Percentiles rank a stretch among this genome's conserved stretches.
Evolutionary conservation across 805 yeast species (phyloP).

Genomic region (Candida montana): DNA sequence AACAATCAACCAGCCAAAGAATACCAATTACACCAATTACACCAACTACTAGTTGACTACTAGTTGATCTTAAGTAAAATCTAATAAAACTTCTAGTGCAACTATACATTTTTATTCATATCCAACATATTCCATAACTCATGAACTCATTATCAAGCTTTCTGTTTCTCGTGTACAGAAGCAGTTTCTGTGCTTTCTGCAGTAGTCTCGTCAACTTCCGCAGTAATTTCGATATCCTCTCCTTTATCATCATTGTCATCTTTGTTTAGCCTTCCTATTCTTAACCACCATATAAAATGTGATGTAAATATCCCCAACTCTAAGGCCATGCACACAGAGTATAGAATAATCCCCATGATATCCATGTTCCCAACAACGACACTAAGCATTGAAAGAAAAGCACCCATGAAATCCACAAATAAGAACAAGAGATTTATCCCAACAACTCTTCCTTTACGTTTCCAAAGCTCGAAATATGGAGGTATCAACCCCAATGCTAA

Average conservation of each 20-base stretch:
- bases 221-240: not conserved
- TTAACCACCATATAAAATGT: conserved; percentile 55
- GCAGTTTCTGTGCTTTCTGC: too few relatives aligned
- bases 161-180: too few relatives aligned
- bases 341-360: conserved; percentile 63
- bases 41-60: too few relatives aligned
- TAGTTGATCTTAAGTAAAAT: too few relatives aligned
- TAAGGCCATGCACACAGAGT: conserved; percentile 56
- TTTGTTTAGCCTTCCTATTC: conserved; percentile 29
- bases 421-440: conserved; percentile 86
- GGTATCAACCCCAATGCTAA: conserved; percentile 80
- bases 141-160: too few relatives aligned
- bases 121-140: too few relatives aligned
- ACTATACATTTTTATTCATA: too few relatives aligned
- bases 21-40: too few relatives aligned
- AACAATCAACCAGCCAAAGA: too few relatives aligned
- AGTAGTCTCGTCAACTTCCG: too few relatives aligned
- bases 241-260: conserved; percentile 1
- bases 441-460: conserved; percentile 77
- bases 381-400: conserved; percentile 68
- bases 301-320: conserved; percentile 67
- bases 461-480: conserved; percentile 79
- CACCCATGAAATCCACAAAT: conserved; percentile 74
- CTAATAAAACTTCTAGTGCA: too few relatives aligned
- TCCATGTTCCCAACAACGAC: conserved; percentile 56